These are phyloP conservation scores for Trichoderma sp. DNA, from an alignment of 2,329 filamentous ascomycete genomes.

Conservation along the genomic window DNA sequence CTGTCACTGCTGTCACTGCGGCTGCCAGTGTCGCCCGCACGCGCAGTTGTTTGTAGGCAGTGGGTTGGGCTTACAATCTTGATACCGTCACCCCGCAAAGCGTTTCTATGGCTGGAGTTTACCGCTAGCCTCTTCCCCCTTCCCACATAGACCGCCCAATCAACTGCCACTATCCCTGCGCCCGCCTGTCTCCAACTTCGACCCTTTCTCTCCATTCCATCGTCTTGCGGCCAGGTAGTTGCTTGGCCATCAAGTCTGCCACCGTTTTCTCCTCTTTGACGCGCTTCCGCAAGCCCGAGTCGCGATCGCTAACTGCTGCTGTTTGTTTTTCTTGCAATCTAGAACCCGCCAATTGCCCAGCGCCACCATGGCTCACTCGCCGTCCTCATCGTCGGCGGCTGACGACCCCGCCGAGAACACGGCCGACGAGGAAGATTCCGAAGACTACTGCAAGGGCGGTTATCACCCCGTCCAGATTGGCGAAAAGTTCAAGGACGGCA, in stretches of 20 bases:
- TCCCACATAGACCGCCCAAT: slow-evolving; percentile 12
- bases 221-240: not conserved
- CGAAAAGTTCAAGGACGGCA: slow-evolving; percentile 96
- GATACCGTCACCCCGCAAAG: slow-evolving; percentile 20
- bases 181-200: slow-evolving; percentile 16
- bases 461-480: slow-evolving; percentile 95
- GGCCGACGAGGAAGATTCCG: slow-evolving; percentile 96
- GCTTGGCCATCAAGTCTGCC: not conserved
- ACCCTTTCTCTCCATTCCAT: slow-evolving; percentile 1
- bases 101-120: not conserved
- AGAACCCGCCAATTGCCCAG: slow-evolving; percentile 58
- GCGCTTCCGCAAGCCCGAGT: not conserved
- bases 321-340: slow-evolving; percentile 9
- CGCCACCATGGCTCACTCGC: slow-evolving; percentile 68
- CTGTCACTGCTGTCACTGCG: not conserved
- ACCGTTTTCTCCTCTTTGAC: not conserved
- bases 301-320: slow-evolving; percentile 1
- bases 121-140: slow-evolving; percentile 2
- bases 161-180: slow-evolving; percentile 10
- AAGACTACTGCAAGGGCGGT: slow-evolving; percentile 99
- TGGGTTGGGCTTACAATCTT: not conserved
- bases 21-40: not conserved
- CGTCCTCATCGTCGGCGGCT: slow-evolving; percentile 73
- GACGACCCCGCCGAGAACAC: slow-evolving; percentile 89
- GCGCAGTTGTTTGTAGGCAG: not conserved